These are phyloP conservation scores for Mycena epipterygia DNA, from an alignment of 768 basidiomycete species.

Conservation along the genomic window DNA sequence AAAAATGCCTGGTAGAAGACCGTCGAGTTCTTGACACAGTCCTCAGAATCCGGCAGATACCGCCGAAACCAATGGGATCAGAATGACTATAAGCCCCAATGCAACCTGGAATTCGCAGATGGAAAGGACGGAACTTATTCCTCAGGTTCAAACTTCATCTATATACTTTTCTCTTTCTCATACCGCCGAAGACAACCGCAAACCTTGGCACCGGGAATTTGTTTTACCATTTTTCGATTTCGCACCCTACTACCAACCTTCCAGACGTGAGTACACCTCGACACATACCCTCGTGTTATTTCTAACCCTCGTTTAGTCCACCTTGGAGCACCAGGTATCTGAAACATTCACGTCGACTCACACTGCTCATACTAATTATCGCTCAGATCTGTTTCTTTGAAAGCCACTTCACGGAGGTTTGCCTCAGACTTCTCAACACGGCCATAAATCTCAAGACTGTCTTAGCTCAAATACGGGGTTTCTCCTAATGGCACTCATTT, in stretches of 20 bases:
- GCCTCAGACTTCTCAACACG: neutral
- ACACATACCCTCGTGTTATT: neutral
- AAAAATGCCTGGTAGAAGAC: too few species aligned
- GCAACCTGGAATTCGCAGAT: constrained; percentile 70
- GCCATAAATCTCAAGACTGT: neutral
- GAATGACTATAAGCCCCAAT: constrained; percentile 66
- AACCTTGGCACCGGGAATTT: constrained; percentile 71
- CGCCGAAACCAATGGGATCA: constrained; percentile 63
- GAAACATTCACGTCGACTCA: neutral
- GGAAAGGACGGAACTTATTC: constrained; percentile 51
- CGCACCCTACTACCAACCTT: constrained; percentile 60
- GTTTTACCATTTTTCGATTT: constrained; percentile 75
- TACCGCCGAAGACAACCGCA: constrained; percentile 54
- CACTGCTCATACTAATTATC: neutral
- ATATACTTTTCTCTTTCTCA: constrained; percentile 42
- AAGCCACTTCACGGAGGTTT: constrained; percentile 72
- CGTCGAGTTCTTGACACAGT: too few species aligned
- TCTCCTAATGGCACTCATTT: constrained; percentile 62
- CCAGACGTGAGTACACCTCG: constrained; percentile 58
- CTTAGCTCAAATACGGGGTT: constrained; percentile 70
- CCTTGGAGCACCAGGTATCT: constrained; percentile 69
- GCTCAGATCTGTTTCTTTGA: constrained; percentile 66
- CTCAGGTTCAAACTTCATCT: constrained; percentile 36
- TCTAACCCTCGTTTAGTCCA: constrained; percentile 49
- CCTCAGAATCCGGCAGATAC: constrained; percentile 73